Conservation (phyloP, 495 filamentous ascomycete species). For the Penicillium herquei region DNA sequence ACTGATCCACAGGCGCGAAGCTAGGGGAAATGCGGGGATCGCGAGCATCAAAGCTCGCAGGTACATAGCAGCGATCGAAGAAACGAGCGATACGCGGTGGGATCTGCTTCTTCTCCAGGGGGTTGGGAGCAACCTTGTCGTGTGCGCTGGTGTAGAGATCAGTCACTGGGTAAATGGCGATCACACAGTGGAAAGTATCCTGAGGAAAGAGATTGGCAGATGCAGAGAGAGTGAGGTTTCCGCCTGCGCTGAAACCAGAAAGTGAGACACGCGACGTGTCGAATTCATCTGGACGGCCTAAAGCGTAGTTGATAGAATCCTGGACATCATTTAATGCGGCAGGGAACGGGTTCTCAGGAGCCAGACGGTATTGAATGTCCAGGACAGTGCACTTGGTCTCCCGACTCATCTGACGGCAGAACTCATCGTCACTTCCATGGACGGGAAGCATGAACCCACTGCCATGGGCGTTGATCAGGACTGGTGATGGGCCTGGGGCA, state of each 20-base stretch:
- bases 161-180: slow-evolving; percentile 43
- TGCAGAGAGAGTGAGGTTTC: slow-evolving; percentile 40
- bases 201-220: slow-evolving; percentile 37
- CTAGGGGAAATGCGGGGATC: slow-evolving; percentile 48
- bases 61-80: slow-evolving; percentile 34
- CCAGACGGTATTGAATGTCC: slow-evolving; percentile 70
- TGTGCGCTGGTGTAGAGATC: slow-evolving; percentile 28
- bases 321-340: slow-evolving; percentile 70
- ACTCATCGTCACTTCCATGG: slow-evolving; percentile 44
- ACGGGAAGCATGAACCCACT: slow-evolving; percentile 42
- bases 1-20: slow-evolving; percentile 36
- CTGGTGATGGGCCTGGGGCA: slow-evolving; percentile 27
- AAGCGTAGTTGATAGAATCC: slow-evolving; percentile 37
- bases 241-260: slow-evolving; percentile 48
- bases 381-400: slow-evolving; percentile 40
- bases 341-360: slow-evolving; percentile 77
- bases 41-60: slow-evolving; percentile 28
- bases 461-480: slow-evolving; percentile 47
- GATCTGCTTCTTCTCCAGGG: slow-evolving; percentile 20
- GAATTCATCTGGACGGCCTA: slow-evolving; percentile 30
- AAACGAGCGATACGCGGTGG: slow-evolving; percentile 25
- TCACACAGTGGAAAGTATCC: slow-evolving; percentile 37
- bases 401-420: slow-evolving; percentile 35
- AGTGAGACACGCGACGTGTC: slow-evolving; percentile 35
- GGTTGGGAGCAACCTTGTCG: slow-evolving; percentile 27